phyloP scores from a whole-genome alignment of 1,139 yeast genomes.

The Suhomyces chickasaworum region DNA sequence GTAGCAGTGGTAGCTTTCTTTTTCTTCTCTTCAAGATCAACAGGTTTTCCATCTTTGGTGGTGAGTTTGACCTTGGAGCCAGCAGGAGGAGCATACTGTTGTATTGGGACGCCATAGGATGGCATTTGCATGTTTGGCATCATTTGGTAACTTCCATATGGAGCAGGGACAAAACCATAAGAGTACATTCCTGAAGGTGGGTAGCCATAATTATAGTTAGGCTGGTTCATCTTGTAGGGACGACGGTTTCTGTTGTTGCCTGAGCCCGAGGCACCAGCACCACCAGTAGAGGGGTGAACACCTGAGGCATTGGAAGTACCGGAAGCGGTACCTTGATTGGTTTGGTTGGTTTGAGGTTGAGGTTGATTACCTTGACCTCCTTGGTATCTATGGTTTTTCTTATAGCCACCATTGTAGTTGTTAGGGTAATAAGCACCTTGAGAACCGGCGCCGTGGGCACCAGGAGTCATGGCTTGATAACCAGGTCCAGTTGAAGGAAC shows the following conservation, averaged over 20 bases:
- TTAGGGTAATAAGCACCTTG: conserved; percentile 10
- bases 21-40: conserved; percentile 49
- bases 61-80: conserved; percentile 38
- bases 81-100: conserved; percentile 19
- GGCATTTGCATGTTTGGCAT: conserved; percentile 22
- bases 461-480: conserved; percentile 4
- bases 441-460: conserved; percentile 12
- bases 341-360: conserved; percentile 4
- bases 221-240: conserved; percentile 16
- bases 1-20: conserved; percentile 22
- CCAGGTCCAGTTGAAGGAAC: conserved; percentile 13
- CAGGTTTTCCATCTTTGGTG: conserved; percentile 50
- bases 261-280: conserved; percentile 14
- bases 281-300: conserved; percentile 1
- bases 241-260: conserved; percentile 15
- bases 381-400: conserved; percentile 11
- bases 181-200: conserved; percentile 19
- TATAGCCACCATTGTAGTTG: conserved; percentile 14
- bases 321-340: not conserved
- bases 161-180: conserved; percentile 19
- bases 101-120: conserved; percentile 19
- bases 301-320: not conserved
- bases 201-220: conserved; percentile 19
- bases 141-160: conserved; percentile 20
- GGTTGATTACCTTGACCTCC: conserved; percentile 5